A percentile compares a stretch with the other conserved stretches of the same genome.
Evolutionary conservation across 139 green algal genomes (phyloP).

Genomic region (Picochlorum sp.): DNA sequence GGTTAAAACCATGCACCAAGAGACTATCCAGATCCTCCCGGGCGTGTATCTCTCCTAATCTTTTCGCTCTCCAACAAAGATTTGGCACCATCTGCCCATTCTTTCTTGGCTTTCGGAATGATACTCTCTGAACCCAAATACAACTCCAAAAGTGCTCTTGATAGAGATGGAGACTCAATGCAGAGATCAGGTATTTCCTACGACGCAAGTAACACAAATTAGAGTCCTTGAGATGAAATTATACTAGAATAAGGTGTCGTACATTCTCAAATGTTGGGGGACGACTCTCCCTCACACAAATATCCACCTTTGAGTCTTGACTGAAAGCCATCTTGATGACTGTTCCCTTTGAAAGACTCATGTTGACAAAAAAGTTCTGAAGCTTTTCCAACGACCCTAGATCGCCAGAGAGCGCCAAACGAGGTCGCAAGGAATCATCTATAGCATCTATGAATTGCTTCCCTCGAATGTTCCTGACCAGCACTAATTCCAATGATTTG

Average conservation of each 20-base stretch:
- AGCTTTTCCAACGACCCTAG: conserved; percentile 48
- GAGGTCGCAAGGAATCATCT: conserved; percentile 50
- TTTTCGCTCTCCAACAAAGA: conserved; percentile 24
- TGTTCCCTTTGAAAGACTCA: conserved; percentile 41
- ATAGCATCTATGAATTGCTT: conserved; percentile 64
- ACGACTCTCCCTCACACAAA: conserved; percentile 16
- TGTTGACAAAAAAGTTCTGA: conserved; percentile 37
- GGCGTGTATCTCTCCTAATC: conserved; percentile 24
- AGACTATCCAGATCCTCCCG: conserved; percentile 24
- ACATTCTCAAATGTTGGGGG: conserved; percentile 4
- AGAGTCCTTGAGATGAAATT: not conserved
- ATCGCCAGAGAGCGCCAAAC: conserved; percentile 58
- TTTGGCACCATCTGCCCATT: conserved; percentile 21
- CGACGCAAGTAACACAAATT: not conserved
- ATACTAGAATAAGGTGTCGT: conserved; percentile 2
- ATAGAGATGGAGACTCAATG: conserved; percentile 49
- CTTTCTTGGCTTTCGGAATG: conserved; percentile 21
- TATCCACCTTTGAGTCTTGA: conserved; percentile 29
- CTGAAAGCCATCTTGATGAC: conserved; percentile 37
- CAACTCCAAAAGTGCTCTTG: conserved; percentile 67
- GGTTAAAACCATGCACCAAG: not conserved
- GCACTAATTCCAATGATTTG: conserved; percentile 52
- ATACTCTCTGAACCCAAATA: conserved; percentile 20
- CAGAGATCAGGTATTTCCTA: conserved; percentile 37
- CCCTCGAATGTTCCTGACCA: conserved; percentile 66